These are phyloP conservation scores for Ceratocystis alfenasii DNA, from an alignment of 2,329 filamentous ascomycete species.

Conservation along the genomic window DNA sequence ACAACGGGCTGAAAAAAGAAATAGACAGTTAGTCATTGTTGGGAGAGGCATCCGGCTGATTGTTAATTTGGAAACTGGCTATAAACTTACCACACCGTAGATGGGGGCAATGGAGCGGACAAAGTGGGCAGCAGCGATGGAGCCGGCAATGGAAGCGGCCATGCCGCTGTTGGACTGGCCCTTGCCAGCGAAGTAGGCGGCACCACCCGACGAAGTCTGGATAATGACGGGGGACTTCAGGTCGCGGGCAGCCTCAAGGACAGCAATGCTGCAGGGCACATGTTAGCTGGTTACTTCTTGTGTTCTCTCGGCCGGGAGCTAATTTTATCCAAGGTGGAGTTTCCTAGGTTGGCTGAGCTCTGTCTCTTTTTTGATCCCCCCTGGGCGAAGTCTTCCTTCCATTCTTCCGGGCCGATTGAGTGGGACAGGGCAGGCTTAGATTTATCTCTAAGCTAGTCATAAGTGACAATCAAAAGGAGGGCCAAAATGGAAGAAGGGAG, in stretches of 20 bases:
- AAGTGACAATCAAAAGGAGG: neutral
- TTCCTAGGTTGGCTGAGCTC: neutral
- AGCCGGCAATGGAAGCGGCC: slow-evolving; percentile 75
- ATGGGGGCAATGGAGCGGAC: slow-evolving; percentile 75
- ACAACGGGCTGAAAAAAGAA: slow-evolving; percentile 50
- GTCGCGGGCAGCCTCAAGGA: slow-evolving; percentile 91
- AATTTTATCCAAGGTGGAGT: slow-evolving; percentile 3
- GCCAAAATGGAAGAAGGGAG: neutral
- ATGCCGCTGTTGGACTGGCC: slow-evolving; percentile 72
- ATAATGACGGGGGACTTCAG: slow-evolving; percentile 84
- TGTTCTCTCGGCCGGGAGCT: neutral
- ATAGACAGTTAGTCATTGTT: neutral
- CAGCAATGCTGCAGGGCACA: slow-evolving; percentile 45
- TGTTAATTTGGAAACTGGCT: neutral
- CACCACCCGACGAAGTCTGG: slow-evolving; percentile 86
- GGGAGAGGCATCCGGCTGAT: neutral
- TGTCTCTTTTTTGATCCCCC: neutral
- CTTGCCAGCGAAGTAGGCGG: slow-evolving; percentile 86
- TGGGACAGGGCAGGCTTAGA: neutral
- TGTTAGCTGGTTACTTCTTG: slow-evolving; percentile 56
- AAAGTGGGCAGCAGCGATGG: slow-evolving; percentile 83
- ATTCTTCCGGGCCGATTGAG: slow-evolving; percentile 11
- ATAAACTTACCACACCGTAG: slow-evolving; percentile 52
- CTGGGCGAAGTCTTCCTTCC: slow-evolving; percentile 4
- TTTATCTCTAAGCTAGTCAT: neutral